Evolutionary conservation across 139 green algal genomes (phyloP), one percentile per base, ranked within the genome.

Genomic region (Micractinium sp.): DNA sequence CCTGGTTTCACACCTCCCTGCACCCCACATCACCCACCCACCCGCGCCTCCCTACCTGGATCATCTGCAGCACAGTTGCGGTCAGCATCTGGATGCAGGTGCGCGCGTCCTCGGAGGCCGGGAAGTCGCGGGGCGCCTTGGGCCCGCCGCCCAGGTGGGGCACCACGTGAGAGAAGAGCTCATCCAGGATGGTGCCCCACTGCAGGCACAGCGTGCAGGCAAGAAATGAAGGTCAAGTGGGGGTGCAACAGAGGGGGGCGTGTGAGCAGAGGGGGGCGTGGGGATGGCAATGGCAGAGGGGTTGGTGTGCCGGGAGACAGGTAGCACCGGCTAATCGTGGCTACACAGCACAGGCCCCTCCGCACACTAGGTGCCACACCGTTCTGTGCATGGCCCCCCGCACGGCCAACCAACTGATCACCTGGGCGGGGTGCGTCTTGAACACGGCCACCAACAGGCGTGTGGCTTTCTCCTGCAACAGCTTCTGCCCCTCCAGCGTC

Each of bases 11-110:
- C 47, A 56, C 47, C 47, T 5, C 47, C 47, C 47, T 56, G n/a
- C 47, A 56, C 47, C 47, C 47, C 47, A 56, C n/a, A n/a, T n/a
- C n/a, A n/a, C n/a, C n/a, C n/a, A n/a, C n/a, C n/a, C n/a, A n/a
- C n/a, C n/a, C n/a, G n/a, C n/a, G n/a, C 36, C 61, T 35, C 61
- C 77, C n/a, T 41, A 92, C 93, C 94, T 98, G 94, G 61, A 98
- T 84, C 90, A 97, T 92, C 89, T 96, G 93, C 88, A 97, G 77
- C 75, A 98, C 47, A 23, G 96, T 88, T 3, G 95, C 95, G 0
- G 91, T 92, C 9, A 92, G 41, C 73, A 95, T 88, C 85, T 95
- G 93, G 29, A 98, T 94, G 81, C 69, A 80, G 16, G 91, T 67
- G 60, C 76, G 47, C 22, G 47, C 69, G 19, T 90, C 67, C 81